Conservation (phyloP, 768 basidiomycete genomes). For the Mycena belliarum region DNA sequence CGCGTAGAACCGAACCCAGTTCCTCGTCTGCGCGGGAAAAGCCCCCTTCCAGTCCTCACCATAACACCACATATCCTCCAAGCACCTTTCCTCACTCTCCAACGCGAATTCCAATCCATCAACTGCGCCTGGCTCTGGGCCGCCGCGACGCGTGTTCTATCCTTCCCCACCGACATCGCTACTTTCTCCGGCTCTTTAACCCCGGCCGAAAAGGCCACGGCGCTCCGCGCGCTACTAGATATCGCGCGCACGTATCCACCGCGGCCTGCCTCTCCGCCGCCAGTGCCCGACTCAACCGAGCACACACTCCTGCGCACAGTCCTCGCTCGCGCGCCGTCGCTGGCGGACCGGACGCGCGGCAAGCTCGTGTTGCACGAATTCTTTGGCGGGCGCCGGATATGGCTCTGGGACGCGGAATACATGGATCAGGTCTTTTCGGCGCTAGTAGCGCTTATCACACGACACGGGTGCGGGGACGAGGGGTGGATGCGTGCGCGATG, state of each 20-base stretch:
- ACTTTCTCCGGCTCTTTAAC: background rate
- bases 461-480: conserved; percentile 9
- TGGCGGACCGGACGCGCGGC: background rate
- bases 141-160: background rate
- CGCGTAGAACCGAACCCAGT: too few species aligned
- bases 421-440: background rate
- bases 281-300: background rate
- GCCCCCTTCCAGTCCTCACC: too few species aligned
- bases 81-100: too few species aligned
- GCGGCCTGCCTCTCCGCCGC: background rate
- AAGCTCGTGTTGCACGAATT: background rate
- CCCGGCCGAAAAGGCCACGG: background rate
- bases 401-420: background rate
- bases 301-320: background rate
- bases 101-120: background rate
- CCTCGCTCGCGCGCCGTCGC: background rate
- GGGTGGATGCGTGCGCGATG: conserved; percentile 21
- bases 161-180: conserved; percentile 1
- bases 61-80: too few species aligned
- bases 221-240: background rate
- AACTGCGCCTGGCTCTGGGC: conserved; percentile 3
- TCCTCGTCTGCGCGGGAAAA: too few species aligned
- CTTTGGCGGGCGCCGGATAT: background rate
- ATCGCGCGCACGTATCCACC: background rate
- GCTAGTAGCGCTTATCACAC: conserved; percentile 7